Evolutionary conservation across 2,329 filamentous ascomycete genomes (phyloP).

Genomic region (Phaeosphaeriaceae sp.): DNA sequence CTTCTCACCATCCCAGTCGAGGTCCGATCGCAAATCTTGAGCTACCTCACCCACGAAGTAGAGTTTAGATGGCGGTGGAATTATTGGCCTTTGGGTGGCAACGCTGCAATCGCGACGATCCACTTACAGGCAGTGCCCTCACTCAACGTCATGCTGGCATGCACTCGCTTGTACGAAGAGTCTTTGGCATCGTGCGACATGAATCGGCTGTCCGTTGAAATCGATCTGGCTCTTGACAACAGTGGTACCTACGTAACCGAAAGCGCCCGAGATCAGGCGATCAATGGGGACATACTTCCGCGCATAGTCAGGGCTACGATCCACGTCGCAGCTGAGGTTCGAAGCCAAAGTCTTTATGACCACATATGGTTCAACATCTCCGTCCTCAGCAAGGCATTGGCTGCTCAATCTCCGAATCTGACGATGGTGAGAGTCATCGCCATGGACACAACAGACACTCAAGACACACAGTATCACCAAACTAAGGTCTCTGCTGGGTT

Average conservation of each 20-base stretch:
- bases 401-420: background rate
- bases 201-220: background rate
- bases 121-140: background rate
- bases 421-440: background rate
- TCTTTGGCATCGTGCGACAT: background rate
- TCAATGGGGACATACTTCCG: background rate
- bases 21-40: conserved; percentile 17
- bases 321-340: background rate
- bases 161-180: background rate
- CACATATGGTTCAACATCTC: conserved; percentile 3
- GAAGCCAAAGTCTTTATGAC: background rate
- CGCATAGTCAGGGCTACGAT: background rate
- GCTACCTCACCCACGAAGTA: background rate
- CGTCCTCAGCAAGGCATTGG: background rate
- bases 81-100: background rate
- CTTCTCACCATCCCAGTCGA: conserved; percentile 12
- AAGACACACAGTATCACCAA: no score
- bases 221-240: background rate
- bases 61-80: background rate
- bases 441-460: background rate
- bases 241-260: background rate
- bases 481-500: no score
- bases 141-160: background rate
- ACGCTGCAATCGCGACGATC: background rate
- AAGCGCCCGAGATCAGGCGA: background rate